Evolutionary conservation across 2,329 filamentous ascomycete genomes (phyloP).

Genomic region (Aspergillus carbonarius): DNA sequence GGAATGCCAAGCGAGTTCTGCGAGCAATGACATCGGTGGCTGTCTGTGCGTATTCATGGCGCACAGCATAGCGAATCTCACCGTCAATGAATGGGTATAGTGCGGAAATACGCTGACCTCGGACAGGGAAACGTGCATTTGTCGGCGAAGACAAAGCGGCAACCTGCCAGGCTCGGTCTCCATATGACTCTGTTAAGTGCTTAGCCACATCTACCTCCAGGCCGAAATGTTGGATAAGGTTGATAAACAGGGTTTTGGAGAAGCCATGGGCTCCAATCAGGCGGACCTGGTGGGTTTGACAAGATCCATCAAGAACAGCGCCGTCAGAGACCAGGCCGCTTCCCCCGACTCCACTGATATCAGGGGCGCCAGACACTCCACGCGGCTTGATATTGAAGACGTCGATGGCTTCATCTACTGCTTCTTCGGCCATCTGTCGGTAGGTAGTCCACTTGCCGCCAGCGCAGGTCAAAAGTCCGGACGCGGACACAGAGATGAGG

Average conservation of each 20-base stretch:
- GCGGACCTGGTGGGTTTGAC: slow-evolving; percentile 80
- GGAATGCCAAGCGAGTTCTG: slow-evolving; percentile 79
- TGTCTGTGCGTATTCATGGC: slow-evolving; percentile 88
- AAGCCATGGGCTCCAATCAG: slow-evolving; percentile 83
- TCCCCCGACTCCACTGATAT: slow-evolving; percentile 69
- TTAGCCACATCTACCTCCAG: slow-evolving; percentile 89
- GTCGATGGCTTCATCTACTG: slow-evolving; percentile 75
- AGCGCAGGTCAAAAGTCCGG: slow-evolving; percentile 78
- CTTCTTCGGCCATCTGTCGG: slow-evolving; percentile 88
- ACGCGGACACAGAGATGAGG: slow-evolving; percentile 74
- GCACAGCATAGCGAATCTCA: slow-evolving; percentile 83
- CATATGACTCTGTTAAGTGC: slow-evolving; percentile 83
- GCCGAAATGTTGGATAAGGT: slow-evolving; percentile 89
- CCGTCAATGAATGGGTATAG: slow-evolving; percentile 91
- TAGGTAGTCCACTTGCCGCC: slow-evolving; percentile 94
- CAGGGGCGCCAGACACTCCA: slow-evolving; percentile 59
- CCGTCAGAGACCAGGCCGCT: slow-evolving; percentile 70
- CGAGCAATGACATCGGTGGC: slow-evolving; percentile 85
- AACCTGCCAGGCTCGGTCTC: slow-evolving; percentile 89
- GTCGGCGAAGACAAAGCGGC: slow-evolving; percentile 77
- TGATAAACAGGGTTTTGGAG: slow-evolving; percentile 90
- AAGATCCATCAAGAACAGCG: slow-evolving; percentile 68
- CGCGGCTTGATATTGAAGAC: slow-evolving; percentile 63
- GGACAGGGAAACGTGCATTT: slow-evolving; percentile 74
- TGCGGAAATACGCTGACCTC: slow-evolving; percentile 73